Conservation (phyloP, 495 filamentous ascomycete genomes). For the Hyaloscypha hepaticicola region DNA sequence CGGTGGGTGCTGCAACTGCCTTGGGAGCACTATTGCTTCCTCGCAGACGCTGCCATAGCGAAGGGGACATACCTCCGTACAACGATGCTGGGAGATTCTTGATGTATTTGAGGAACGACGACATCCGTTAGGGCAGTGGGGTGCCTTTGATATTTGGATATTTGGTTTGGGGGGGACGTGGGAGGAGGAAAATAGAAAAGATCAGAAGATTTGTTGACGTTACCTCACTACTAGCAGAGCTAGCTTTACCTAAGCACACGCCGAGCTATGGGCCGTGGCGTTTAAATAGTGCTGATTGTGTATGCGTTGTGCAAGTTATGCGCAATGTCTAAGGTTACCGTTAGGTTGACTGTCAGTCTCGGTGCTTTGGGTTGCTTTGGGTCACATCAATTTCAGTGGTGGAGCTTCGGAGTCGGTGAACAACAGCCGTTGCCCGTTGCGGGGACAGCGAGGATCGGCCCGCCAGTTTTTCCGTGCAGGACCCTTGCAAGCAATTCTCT, state of each 20-base stretch:
- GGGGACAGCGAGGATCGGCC: conserved; percentile 8
- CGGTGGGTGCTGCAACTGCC: conserved; percentile 1
- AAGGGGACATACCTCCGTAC: conserved; percentile 23
- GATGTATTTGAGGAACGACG: conserved; percentile 17
- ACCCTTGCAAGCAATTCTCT: too few relatives aligned
- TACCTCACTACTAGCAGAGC: conserved; percentile 1
- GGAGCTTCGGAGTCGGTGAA: conserved; percentile 17
- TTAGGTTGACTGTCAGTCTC: conserved; percentile 7
- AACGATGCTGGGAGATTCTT: conserved; percentile 17
- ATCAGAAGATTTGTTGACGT: conserved; percentile 1
- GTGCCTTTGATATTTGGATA: neutral
- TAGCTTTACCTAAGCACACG: conserved; percentile 6
- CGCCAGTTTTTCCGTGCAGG: conserved; percentile 11
- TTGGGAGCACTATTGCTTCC: conserved; percentile 4
- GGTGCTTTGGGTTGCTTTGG: neutral
- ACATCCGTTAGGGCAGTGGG: conserved; percentile 20
- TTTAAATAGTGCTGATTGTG: neutral
- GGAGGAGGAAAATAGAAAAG: conserved; percentile 16
- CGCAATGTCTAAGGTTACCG: conserved; percentile 12
- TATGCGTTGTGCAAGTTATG: conserved; percentile 5
- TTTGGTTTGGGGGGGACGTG: neutral
- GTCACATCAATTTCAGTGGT: conserved; percentile 4
- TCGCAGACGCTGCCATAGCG: conserved; percentile 22
- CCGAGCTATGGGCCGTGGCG: neutral
- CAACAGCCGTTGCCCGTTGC: neutral